Percentiles rank a stretch among this genome's conserved stretches.
Evolutionary conservation across 2,329 filamentous ascomycete genomes (phyloP).

Genomic region (Monosporascus sp.): DNA sequence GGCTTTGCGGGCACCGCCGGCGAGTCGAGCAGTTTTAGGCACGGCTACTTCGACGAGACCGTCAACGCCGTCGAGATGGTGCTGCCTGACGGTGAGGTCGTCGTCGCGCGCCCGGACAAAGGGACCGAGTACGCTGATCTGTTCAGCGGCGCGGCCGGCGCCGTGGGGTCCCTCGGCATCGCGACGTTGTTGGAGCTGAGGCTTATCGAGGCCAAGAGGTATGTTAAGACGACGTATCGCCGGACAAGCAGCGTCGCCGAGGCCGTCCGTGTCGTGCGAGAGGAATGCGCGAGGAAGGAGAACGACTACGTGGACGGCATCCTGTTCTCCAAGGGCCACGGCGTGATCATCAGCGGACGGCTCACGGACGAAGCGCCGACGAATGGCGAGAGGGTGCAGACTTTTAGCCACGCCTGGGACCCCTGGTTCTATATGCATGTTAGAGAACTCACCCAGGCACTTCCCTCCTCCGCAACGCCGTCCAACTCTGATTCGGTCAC

Average conservation of each 20-base stretch:
- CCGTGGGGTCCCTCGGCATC: conserved; percentile 64
- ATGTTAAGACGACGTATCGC: conserved; percentile 59
- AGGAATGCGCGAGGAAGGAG: conserved; percentile 36
- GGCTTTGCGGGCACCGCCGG: conserved; percentile 68
- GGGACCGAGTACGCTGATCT: conserved; percentile 42
- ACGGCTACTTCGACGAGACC: conserved; percentile 67
- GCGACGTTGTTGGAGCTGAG: conserved; percentile 63
- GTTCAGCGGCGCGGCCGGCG: conserved; percentile 61
- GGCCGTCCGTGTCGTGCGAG: conserved; percentile 43
- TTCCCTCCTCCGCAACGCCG: conserved; percentile 20
- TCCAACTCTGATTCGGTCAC: neutral
- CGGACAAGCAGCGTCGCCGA: conserved; percentile 44
- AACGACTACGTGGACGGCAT: conserved; percentile 74
- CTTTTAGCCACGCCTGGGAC: conserved; percentile 52
- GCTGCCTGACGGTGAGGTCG: conserved; percentile 60
- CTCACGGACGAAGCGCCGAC: conserved; percentile 50
- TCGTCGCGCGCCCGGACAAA: conserved; percentile 39
- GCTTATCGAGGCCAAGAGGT: conserved; percentile 55
- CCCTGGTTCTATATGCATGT: conserved; percentile 77
- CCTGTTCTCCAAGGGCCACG: conserved; percentile 55
- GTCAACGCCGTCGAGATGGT: conserved; percentile 64
- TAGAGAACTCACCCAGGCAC: conserved; percentile 36
- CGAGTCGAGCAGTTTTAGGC: conserved; percentile 64
- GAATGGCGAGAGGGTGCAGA: conserved; percentile 19
- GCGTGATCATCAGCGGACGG: conserved; percentile 62